Percentiles rank a stretch among this genome's conserved stretches.
Conservation (phyloP, 176 grass and related monocot genomes). For the Guadua angustifolia region DNA sequence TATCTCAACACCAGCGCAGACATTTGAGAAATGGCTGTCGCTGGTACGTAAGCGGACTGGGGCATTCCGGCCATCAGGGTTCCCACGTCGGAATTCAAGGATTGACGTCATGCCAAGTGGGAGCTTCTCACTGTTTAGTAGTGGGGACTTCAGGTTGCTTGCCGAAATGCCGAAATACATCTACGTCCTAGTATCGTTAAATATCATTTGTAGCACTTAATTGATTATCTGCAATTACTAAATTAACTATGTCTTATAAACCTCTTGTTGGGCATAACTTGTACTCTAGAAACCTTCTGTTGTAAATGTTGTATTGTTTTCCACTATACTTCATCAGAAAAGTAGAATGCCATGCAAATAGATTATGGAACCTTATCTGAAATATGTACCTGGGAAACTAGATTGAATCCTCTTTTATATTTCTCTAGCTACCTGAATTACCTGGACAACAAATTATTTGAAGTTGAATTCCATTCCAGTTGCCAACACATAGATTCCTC, state of each 20-base stretch:
- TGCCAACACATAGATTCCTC: neutral
- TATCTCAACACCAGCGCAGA: constrained; percentile 54
- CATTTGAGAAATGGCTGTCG: constrained; percentile 84
- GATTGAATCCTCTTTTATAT: neutral
- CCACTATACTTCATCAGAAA: neutral
- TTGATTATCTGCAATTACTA: constrained; percentile 6
- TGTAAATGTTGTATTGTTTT: constrained; percentile 20
- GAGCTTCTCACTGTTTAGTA: constrained; percentile 60
- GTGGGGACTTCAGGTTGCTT: constrained; percentile 59
- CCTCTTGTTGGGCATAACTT: neutral
- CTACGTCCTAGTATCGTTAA: constrained; percentile 10
- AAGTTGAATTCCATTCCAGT: neutral
- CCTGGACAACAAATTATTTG: neutral
- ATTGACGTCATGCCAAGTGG: constrained; percentile 77
- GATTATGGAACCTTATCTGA: constrained; percentile 1
- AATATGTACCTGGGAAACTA: neutral
- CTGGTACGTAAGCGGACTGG: constrained; percentile 81
- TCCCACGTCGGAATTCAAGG: constrained; percentile 59
- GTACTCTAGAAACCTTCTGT: constrained; percentile 5
- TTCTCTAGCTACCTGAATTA: constrained; percentile 18
- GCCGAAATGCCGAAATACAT: constrained; percentile 1
- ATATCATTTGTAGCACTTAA: neutral
- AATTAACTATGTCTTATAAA: neutral
- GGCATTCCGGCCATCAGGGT: constrained; percentile 73
- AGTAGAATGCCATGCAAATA: constrained; percentile 23